A percentile compares a stretch with the other conserved stretches of the same genome.
Evolutionary conservation across 352 stramenopile genomes (phyloP).

Genomic region (Pythium plurisporium): DNA sequence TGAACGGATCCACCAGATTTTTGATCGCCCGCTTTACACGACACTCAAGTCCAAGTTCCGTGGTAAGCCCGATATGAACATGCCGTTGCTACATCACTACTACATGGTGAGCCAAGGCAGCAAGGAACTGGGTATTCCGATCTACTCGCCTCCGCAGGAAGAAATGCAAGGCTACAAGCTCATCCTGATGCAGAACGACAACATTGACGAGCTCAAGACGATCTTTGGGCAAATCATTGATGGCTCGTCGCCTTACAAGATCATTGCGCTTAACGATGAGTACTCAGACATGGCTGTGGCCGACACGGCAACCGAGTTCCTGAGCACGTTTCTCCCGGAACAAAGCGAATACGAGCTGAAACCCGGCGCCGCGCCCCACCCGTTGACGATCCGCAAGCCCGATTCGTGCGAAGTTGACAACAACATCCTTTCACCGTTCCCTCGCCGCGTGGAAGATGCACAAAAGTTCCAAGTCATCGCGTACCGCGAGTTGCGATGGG

Average conservation of each 20-base stretch:
- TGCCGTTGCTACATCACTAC: slow-evolving; percentile 82
- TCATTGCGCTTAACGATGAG: slow-evolving; percentile 86
- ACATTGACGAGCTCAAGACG: slow-evolving; percentile 61
- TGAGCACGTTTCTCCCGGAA: slow-evolving; percentile 63
- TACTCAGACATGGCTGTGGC: slow-evolving; percentile 80
- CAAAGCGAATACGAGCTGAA: slow-evolving; percentile 69
- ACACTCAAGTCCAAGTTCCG: slow-evolving; percentile 86
- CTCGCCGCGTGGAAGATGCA: slow-evolving; percentile 49
- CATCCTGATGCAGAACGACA: slow-evolving; percentile 81
- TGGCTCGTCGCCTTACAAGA: slow-evolving; percentile 59
- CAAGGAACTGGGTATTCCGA: slow-evolving; percentile 72
- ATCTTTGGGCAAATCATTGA: slow-evolving; percentile 67
- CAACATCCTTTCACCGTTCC: slow-evolving; percentile 64
- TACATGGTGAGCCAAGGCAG: slow-evolving; percentile 84
- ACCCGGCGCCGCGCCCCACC: slow-evolving; percentile 29
- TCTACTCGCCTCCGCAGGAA: slow-evolving; percentile 60
- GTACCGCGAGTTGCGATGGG: slow-evolving; percentile 76
- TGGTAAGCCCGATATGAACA: slow-evolving; percentile 85
- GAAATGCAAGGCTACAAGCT: slow-evolving; percentile 86
- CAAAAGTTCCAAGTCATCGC: slow-evolving; percentile 79
- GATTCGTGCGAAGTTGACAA: slow-evolving; percentile 68
- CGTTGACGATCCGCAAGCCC: slow-evolving; percentile 58
- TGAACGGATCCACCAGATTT: slow-evolving; percentile 84
- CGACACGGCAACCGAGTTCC: slow-evolving; percentile 64
- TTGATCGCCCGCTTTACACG: slow-evolving; percentile 74